Conservation (phyloP, 257 asterid species). For the Solanum peruvianum region DNA sequence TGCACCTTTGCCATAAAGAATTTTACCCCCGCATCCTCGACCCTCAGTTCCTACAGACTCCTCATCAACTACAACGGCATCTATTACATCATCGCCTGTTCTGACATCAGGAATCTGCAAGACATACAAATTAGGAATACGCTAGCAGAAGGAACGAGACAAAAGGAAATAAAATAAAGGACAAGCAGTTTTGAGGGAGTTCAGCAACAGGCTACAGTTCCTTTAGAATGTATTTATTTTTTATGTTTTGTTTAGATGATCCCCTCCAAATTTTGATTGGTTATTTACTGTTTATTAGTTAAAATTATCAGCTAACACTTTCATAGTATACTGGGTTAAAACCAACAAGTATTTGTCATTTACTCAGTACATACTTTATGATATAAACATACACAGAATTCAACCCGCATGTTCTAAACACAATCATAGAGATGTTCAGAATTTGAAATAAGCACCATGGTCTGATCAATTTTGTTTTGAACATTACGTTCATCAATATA, state of each 20-base stretch:
- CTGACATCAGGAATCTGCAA: constrained; percentile 88
- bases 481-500: background rate
- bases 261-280: background rate
- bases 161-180: background rate
- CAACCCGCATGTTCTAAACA: background rate
- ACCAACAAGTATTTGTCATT: background rate
- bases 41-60: constrained; percentile 52
- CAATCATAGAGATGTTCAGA: background rate
- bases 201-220: background rate
- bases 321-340: background rate
- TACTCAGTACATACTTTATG: background rate
- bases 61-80: constrained; percentile 73
- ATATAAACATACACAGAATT: background rate
- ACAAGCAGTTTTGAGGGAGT: background rate
- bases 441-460: background rate
- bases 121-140: background rate
- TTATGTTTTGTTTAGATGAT: background rate
- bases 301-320: background rate
- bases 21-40: constrained; percentile 60
- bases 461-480: background rate
- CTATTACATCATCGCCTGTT: constrained; percentile 76
- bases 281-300: background rate
- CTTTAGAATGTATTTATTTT: background rate
- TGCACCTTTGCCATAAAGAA: constrained; percentile 81
- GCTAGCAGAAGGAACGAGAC: background rate